Percentiles rank a stretch among this genome's conserved stretches.
phyloP scores from a whole-genome alignment of 805 yeast species.

The Teunomyces atbi region DNA sequence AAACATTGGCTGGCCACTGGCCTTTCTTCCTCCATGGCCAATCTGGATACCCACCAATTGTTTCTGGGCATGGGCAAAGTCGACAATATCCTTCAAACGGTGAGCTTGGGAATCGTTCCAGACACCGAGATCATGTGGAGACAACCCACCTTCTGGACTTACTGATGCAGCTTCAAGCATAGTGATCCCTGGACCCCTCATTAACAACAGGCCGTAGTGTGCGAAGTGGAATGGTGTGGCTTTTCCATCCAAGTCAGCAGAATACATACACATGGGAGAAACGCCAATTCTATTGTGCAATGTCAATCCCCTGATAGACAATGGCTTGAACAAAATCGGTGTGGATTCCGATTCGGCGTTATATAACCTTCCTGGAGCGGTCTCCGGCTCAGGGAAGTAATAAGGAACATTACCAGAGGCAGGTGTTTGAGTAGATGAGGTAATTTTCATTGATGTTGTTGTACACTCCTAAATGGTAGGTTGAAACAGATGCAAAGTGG shows the following conservation, averaged over 20 bases:
- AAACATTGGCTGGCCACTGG: conserved; percentile 27
- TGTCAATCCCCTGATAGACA: conserved; percentile 37
- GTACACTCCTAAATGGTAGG: too few species aligned
- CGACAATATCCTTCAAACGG: conserved; percentile 23
- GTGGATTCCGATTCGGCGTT: not conserved
- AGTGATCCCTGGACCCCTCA: conserved; percentile 58
- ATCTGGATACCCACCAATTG: conserved; percentile 13
- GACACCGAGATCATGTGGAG: conserved; percentile 14
- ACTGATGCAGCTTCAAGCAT: conserved; percentile 42
- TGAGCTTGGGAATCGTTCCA: conserved; percentile 24
- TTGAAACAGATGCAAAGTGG: too few species aligned
- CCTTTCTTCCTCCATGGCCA: conserved; percentile 28
- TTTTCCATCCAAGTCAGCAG: conserved; percentile 37
- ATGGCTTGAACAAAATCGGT: conserved; percentile 45
- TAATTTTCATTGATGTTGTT: not conserved
- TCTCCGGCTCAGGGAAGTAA: conserved; percentile 7
- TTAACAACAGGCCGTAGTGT: conserved; percentile 48
- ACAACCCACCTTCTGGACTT: conserved; percentile 31
- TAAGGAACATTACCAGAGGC: not conserved
- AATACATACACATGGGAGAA: conserved; percentile 56
- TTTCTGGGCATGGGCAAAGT: conserved; percentile 14
- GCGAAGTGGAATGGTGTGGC: conserved; percentile 47
- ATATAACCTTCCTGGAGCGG: not conserved
- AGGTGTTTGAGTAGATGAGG: not conserved
- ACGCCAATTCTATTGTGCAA: conserved; percentile 54